Evolutionary conservation across 208 protist genomes (phyloP), one percentile per base, ranked within the genome.

Genomic region (Trypanosoma mega): DNA sequence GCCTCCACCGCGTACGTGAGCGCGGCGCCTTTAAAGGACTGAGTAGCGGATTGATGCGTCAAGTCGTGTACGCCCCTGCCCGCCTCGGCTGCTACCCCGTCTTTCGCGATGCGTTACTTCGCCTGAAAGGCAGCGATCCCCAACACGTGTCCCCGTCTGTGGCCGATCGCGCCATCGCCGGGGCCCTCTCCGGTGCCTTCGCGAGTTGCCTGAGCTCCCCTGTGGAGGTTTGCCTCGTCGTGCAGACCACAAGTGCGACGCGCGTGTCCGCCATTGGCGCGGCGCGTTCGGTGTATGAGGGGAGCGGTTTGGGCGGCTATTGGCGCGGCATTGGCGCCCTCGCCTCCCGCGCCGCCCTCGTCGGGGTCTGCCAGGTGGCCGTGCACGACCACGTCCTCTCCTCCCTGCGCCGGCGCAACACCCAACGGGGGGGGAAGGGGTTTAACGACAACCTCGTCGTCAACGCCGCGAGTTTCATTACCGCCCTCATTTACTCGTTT

Each of bases 331-430:
- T 89, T 41, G 82, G 83, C 27, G 82, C 90, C 0, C 80, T 94
- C 23, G 69, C 64, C 37, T 85, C 86, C 18, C 87, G 92, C 62
- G 89, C 89, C 9, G 80, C 85, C 8, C 72, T 97, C 20, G 92
- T 96, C 1, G 92, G 90, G 27, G 74, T 92, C 5, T 81, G 78
- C 55, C 93, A 97, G 78, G 93, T 97, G 24, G 89, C 84, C 26
- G 89, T 95, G 52, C 92, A 97, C 66, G 93, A 97, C 59, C 93
- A 97, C 70, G 79, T 91, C 63, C 67, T 94, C 48, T 90, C 83
- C 12, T 79, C 63, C 49, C 73, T 92, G 46, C 82, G 85, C 54
- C 47, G 45, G 3, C 50, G 48, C 39, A 95, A 95, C 58, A 50
- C 36, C 26, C 7, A 27, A 18, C 69, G 74, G 31, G 33, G 41